These are phyloP conservation scores for Gynochthodes officinalis DNA, from an alignment of 257 asterid genomes.

Conservation along the genomic window DNA sequence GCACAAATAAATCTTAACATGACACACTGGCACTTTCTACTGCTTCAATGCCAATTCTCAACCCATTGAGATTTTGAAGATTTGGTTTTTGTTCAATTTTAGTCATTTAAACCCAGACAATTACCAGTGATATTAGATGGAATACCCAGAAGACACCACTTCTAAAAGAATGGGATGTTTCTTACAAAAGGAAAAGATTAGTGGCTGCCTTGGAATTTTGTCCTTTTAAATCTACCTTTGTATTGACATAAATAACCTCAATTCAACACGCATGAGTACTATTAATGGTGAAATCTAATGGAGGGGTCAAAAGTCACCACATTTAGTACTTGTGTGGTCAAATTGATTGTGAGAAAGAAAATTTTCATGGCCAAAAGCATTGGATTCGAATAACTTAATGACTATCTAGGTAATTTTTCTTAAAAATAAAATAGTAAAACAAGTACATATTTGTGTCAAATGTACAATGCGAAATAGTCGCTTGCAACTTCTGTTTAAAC, in stretches of 20 bases:
- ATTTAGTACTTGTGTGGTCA: background rate
- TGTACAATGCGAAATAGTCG: too few species aligned
- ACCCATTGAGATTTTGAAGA: too few species aligned
- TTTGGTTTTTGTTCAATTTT: background rate
- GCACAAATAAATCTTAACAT: too few species aligned
- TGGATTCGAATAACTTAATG: background rate
- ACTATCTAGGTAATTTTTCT: background rate
- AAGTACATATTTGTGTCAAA: background rate
- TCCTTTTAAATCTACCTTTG: background rate
- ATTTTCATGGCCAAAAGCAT: too few species aligned
- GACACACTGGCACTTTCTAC: too few species aligned
- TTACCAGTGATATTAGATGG: background rate
- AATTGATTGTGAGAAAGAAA: background rate
- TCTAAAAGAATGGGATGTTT: background rate
- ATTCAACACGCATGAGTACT: background rate
- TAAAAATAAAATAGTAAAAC: background rate
- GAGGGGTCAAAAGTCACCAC: background rate
- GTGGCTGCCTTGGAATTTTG: background rate
- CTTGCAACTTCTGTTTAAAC: background rate
- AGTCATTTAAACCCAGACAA: background rate
- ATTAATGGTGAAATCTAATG: background rate
- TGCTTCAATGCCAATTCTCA: too few species aligned
- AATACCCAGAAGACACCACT: background rate
- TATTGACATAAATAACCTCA: too few species aligned
- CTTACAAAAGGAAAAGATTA: background rate